A percentile compares a stretch with the other conserved stretches of the same genome.
These are phyloP conservation scores for Nemania sp. DNA, from an alignment of 2,329 filamentous ascomycete genomes.

Conservation along the genomic window DNA sequence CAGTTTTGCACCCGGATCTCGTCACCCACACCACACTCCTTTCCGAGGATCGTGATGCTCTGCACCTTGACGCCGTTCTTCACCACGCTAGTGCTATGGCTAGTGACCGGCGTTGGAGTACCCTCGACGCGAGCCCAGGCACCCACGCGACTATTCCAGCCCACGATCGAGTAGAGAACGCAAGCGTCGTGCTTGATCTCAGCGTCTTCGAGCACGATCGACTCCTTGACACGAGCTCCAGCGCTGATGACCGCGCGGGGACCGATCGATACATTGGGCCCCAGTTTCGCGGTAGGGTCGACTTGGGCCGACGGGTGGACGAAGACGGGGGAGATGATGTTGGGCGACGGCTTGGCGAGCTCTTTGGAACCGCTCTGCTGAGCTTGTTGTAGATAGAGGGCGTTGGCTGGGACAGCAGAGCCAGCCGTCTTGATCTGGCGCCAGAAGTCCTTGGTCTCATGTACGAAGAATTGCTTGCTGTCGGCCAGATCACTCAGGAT, in stretches of 20 bases:
- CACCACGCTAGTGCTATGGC: slow-evolving; percentile 90
- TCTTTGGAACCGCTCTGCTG: slow-evolving; percentile 81
- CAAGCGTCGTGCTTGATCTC: slow-evolving; percentile 98
- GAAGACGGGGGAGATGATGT: slow-evolving; percentile 89
- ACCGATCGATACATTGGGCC: slow-evolving; percentile 94
- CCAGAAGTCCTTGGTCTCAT: slow-evolving; percentile 99
- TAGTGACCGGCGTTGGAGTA: slow-evolving; percentile 82
- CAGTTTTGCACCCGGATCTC: slow-evolving; percentile 98
- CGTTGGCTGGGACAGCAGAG: slow-evolving; percentile 94
- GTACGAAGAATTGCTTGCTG: slow-evolving; percentile 96
- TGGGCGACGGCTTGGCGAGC: slow-evolving; percentile 79
- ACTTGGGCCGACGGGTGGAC: slow-evolving; percentile 91
- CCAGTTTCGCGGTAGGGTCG: slow-evolving; percentile 93
- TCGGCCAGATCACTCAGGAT: slow-evolving; percentile 94
- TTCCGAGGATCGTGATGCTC: slow-evolving; percentile 95
- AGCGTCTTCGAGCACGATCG: slow-evolving; percentile 90
- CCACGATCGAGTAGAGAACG: slow-evolving; percentile 92
- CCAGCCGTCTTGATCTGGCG: slow-evolving; percentile 99
- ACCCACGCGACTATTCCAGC: slow-evolving; percentile 93
- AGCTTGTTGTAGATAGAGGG: slow-evolving; percentile 93
- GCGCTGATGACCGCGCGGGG: slow-evolving; percentile 84
- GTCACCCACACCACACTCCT: slow-evolving; percentile 92
- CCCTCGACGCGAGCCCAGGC: slow-evolving; percentile 99
- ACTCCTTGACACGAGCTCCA: slow-evolving; percentile 91
- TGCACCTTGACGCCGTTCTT: slow-evolving; percentile 99